Evolutionary conservation across 331 rosid genomes (phyloP), one percentile per base, ranked within the genome.

Genomic region (Telfairia occidentalis): DNA sequence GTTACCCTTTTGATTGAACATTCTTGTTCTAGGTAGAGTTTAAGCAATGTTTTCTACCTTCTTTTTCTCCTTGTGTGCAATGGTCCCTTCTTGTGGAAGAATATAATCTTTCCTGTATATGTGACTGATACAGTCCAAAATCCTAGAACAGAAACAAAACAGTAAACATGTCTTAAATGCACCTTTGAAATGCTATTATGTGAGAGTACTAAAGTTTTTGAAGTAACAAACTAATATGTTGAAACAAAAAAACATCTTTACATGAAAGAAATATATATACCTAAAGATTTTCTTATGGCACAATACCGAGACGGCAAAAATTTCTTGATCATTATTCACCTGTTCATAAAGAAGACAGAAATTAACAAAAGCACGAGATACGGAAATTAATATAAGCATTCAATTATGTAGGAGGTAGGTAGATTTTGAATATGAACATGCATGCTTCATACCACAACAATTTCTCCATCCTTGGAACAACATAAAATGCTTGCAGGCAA

Each of bases 261-360:
- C 73, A 66, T 40, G 34, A 5, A 34, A 19, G 1, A 38, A 11
- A 55, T 43, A 60, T 16, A 60, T 16, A 55, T 86, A 93, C 98
- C 98, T 81, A 80, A 86, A 91, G 73, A 77, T 73, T 64, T 88
- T 80, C 83, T 81, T 89, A 43, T 80, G 87, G 81, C 74, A 79
- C 80, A 85, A 79, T 76, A 93, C 80, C 38, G 98, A 83, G 75
- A 86, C 59, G 53, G 85, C 77, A 69, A 77, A 83, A 28, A 91
- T 83, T 81, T 93, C 98, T 83, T 88, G 96, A 81, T 89, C 90
- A 23, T 87, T 83, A 48, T 91, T 94, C 59, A 86, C 95, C 98
- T 94, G 83, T 52, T 71, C 65, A 83, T 16, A 23, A 63, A 80
- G 42, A 16, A 58, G 65, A 28, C 5, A 38, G 12, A 21, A 57